Conservation (phyloP, 176 grass and related monocot genomes). For the Themeda triandra region DNA sequence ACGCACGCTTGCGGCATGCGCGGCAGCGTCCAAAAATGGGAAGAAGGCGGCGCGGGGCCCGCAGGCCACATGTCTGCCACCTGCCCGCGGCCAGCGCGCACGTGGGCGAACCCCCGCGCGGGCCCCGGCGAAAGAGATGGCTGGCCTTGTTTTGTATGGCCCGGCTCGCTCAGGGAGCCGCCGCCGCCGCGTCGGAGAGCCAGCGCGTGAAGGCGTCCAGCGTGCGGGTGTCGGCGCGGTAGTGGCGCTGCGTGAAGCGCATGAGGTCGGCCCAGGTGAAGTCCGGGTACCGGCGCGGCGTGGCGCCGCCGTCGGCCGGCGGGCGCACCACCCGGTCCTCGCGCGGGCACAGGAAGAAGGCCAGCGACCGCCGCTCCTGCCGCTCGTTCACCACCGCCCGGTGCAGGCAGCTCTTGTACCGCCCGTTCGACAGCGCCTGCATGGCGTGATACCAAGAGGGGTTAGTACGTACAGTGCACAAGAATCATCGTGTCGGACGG, state of each 20-base stretch:
- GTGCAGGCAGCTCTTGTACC: conserved; percentile 94
- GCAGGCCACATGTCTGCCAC: conserved; percentile 24
- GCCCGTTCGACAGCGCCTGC: conserved; percentile 88
- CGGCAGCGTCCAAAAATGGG: conserved; percentile 49
- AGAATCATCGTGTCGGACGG: background rate
- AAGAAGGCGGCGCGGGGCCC: conserved; percentile 26
- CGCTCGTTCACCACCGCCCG: conserved; percentile 74
- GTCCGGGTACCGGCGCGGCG: conserved; percentile 66
- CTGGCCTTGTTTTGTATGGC: background rate
- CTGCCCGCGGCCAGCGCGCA: conserved; percentile 16
- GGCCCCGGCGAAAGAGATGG: background rate
- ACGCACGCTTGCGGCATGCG: background rate
- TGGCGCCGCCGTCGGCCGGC: conserved; percentile 20
- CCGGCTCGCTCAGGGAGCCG: too few species aligned
- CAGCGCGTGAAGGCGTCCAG: conserved; percentile 67
- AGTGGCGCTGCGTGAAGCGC: conserved; percentile 83
- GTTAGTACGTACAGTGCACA: background rate
- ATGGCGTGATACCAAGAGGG: background rate
- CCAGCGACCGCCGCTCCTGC: conserved; percentile 68
- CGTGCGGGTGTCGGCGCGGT: conserved; percentile 78
- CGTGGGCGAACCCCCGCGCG: background rate
- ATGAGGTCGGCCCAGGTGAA: conserved; percentile 90
- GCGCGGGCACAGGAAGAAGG: conserved; percentile 87
- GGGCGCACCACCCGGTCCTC: conserved; percentile 85
- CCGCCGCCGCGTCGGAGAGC: too few species aligned